Base-by-base conservation (phyloP, 441 rosid genomes). In the Isatis lusitanica region DNA sequence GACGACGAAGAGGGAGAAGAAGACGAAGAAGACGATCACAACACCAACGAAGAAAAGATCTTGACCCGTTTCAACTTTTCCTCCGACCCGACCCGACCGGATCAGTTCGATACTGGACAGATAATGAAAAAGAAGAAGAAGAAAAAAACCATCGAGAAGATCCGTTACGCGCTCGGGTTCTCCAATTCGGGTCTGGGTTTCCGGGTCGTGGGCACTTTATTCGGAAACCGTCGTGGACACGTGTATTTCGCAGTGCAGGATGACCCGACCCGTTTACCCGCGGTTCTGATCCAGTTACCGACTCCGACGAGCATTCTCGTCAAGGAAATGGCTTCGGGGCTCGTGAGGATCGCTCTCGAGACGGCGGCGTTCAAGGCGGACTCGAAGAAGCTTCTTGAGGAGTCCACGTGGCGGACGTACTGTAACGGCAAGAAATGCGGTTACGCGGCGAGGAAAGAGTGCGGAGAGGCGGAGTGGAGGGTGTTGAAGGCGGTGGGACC, bases 341-440 rank as follows among this genome's bases (percentile, higher is more conserved):
- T 84, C 26, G 94, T 89, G 2, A 64, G 92, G 42, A 84, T 89
- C 62, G 91, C 90, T 2, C 76, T 89, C 0, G 81, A 70, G 59
- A 71, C 76, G 64, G 74, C 74, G 0, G 73, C 69, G 70, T 59
- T 44, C 28, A 72, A 73, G 77, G 3, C 15, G 11, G 77, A 15
- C 21, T 40, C 56, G 3, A 77, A 60, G 48, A 66, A 72, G 84
- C 76, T 89, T 59, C 64, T 87, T 3, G 86, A 85, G 63, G 94
- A 87, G 73, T 80, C 85, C 1, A 68, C 80, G 47, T 89, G 94
- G 94, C 76, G 88, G 74, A 81, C 90, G 42, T 87, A 82, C 42
- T 87, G 94, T 65, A 89, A 89, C 53, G 92, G 94, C 0, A 89
- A 76, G 75, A 85, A 87, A 75, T 74, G 89, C 18, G 94, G 94